Evolutionary conservation across 1,284 basidiomycete genomes (phyloP), one percentile per base, ranked within the genome.

Genomic region (Fomitopsis betulina): DNA sequence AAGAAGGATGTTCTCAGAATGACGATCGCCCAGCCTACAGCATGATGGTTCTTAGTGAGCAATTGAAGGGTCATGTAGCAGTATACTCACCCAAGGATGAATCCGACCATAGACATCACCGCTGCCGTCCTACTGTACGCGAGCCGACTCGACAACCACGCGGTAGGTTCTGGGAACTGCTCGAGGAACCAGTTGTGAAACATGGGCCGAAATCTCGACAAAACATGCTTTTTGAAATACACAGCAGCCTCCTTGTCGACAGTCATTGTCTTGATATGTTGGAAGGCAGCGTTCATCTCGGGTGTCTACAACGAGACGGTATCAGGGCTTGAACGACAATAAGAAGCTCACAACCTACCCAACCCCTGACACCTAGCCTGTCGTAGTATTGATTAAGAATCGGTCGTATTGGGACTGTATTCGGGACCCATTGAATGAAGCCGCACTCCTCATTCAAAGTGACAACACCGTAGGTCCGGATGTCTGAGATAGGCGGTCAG

Each of bases 71-170:
- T 15, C 35, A 12, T 37, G 35, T 5, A 37, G 8, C 35, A 9
- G 35, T 10, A 37, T 15, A 72, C 85, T 61, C 62, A 96, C 93
- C 96, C 97, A 9, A 99, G 79, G 37, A 99, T 96, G 66, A 93
- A 97, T 21, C 97, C 97, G 27, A 99, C 94, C 91, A 99, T 99
- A 3, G 93, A 97, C 91, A 98, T 99, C 53, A 99, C 97, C 0
- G 97, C 97, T 0, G 91, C 83, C 0, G 97, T 98, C 45, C 96
- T 83, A 15, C 86, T 89, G 70, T 96, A 99, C 2, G 87, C 83
- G 60, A 94, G 76, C 27, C 97, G 86, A 69, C 91, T 93, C 2
- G 89, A 85, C 32, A 99, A 80, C 97, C 97, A 99, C 0, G 93
- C 91, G 0, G 91, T 89, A 0, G 97, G 96, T 68, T 99, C 97